These are phyloP conservation scores for Lasiosphaeris hirsuta DNA, from an alignment of 495 filamentous ascomycete species.

Conservation along the genomic window DNA sequence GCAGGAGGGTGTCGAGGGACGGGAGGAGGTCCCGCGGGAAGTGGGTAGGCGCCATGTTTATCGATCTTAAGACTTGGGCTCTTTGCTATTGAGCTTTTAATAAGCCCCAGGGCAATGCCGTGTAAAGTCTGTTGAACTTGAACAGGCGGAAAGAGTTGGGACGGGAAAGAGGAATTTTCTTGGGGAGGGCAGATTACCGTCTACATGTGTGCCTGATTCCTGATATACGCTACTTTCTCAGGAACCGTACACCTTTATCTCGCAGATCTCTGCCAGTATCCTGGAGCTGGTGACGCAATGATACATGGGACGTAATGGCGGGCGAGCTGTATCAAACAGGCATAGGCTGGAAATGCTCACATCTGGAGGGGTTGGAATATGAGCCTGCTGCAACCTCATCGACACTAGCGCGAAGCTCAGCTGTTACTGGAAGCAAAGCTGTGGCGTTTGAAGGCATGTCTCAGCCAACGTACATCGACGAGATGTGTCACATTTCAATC, in stretches of 20 bases:
- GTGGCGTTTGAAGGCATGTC: too few species aligned
- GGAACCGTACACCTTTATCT: neutral
- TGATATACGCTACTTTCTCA: neutral
- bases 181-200: too few species aligned
- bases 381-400: neutral
- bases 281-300: conserved; percentile 20
- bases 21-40: neutral
- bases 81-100: too few species aligned
- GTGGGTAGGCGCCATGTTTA: conserved; percentile 11
- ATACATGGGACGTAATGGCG: conserved; percentile 23
- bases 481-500: too few species aligned
- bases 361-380: neutral
- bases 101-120: too few species aligned
- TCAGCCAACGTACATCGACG: too few species aligned
- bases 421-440: neutral
- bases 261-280: neutral
- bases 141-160: too few species aligned
- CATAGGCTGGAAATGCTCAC: neutral
- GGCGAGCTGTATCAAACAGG: conserved; percentile 1
- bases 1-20: conserved; percentile 4
- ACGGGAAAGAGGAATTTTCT: too few species aligned
- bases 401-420: conserved; percentile 1
- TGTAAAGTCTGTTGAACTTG: neutral
- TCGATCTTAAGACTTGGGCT: neutral
- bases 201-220: too few species aligned